These are phyloP conservation scores for Yamadazyma sp. DNA, from an alignment of 1,139 yeast species.

Conservation along the genomic window DNA sequence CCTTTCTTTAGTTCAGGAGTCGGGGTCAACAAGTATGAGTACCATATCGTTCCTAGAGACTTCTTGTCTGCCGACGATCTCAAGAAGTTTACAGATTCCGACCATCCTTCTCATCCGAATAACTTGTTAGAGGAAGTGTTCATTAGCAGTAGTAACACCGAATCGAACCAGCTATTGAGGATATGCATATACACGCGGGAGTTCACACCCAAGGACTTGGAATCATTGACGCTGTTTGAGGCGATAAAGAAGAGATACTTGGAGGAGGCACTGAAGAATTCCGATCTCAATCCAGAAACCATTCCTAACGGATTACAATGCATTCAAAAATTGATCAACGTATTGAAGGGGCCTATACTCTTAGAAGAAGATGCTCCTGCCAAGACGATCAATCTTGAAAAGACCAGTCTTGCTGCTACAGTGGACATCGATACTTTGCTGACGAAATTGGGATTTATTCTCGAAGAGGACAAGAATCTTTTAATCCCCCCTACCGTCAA, in stretches of 20 bases:
- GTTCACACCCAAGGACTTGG: slow-evolving; percentile 20
- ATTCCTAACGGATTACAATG: slow-evolving; percentile 56
- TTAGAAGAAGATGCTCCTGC: slow-evolving; percentile 41
- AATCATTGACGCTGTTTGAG: slow-evolving; percentile 25
- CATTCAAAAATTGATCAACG: slow-evolving; percentile 55
- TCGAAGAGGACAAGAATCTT: slow-evolving; percentile 32
- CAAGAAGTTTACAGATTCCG: slow-evolving; percentile 13
- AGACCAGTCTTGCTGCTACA: slow-evolving; percentile 51
- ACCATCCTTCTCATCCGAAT: slow-evolving; percentile 7
- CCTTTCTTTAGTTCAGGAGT: slow-evolving; percentile 19
- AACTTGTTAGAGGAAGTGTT: slow-evolving; percentile 36
- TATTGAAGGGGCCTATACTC: slow-evolving; percentile 60
- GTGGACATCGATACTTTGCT: slow-evolving; percentile 55
- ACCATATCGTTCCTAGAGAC: slow-evolving; percentile 30
- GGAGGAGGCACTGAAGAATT: slow-evolving; percentile 27
- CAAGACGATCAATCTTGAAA: slow-evolving; percentile 53
- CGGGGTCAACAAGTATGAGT: slow-evolving; percentile 34
- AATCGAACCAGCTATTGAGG: slow-evolving; percentile 27
- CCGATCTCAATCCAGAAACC: slow-evolving; percentile 28
- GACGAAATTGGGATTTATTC: slow-evolving; percentile 44
- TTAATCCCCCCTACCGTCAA: slow-evolving; percentile 59
- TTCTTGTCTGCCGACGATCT: slow-evolving; percentile 30
- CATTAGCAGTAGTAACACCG: slow-evolving; percentile 16
- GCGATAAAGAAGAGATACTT: slow-evolving; percentile 31
- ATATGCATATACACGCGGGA: slow-evolving; percentile 34